Evolutionary conservation across 164 flowering plant genomes (phyloP), one percentile per base, ranked within the genome.

Genomic region (Dillenia turbinata): DNA sequence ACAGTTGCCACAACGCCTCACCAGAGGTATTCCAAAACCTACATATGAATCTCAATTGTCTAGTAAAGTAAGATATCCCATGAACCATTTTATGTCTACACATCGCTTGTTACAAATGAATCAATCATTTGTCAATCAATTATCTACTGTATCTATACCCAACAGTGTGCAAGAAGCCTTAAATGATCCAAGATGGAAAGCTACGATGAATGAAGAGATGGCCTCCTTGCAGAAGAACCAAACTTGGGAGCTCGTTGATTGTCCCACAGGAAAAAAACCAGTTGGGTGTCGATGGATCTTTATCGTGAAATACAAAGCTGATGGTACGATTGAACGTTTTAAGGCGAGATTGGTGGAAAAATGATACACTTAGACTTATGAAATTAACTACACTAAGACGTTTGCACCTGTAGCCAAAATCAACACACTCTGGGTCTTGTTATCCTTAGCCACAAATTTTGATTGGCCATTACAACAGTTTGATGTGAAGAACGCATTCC

Each of bases 151-250:
- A 24, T 16, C 26, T 22, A 33, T 61, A 9, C 64, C 64, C n/a
- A 49, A 50, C 12, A 50, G 33, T 14, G 46, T 61, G 24, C 47
- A 51, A 9, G 10, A 61, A 9, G 64, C 64, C 3, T 44, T 61
- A 14, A 14, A 9, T 0, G 17, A 44, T 49, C 48, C 55, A 49
- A 50, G 22, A 11, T 63, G 59, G 59, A 47, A 8, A 52, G 10
- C 9, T 8, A n/a, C 53, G 6, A 63, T 63, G 52, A 54, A 6
- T 11, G 59, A 63, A 12, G 59, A 63, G 15, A 63, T 63, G 15
- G 9, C 17, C 10, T 45, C 60, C 14, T 48, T 63, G 8, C 2
- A 47, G 2, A 63, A 63, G 2, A 63, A 54, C 33, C 17, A 56
- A 26, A 63, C 66, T 46, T 62, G 57, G 65, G 57, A 62, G n/a